A percentile compares a stretch with the other conserved stretches of the same genome.
These are phyloP conservation scores for Penicillium verhagenii DNA, from an alignment of 495 filamentous ascomycete genomes.

Conservation along the genomic window DNA sequence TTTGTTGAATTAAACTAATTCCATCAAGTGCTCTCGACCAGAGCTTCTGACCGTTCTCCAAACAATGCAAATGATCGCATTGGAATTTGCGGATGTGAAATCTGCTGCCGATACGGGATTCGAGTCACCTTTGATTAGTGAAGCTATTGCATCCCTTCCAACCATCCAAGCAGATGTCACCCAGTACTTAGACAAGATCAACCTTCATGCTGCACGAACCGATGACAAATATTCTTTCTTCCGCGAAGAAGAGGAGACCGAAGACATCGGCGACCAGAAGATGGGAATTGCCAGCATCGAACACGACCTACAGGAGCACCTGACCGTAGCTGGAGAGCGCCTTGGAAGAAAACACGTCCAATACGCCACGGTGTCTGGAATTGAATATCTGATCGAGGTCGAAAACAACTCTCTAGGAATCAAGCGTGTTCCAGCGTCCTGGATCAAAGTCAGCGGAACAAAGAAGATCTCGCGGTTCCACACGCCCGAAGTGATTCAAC, in stretches of 20 bases:
- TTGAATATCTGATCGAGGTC: constrained; percentile 94
- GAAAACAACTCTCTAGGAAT: constrained; percentile 67
- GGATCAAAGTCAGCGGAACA: constrained; percentile 91
- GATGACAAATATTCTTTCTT: constrained; percentile 97
- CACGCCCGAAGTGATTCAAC: constrained; percentile 79
- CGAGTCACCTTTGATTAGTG: constrained; percentile 63
- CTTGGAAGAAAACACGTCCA: constrained; percentile 66
- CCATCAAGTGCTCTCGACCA: constrained; percentile 70
- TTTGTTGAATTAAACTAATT: constrained; percentile 19
- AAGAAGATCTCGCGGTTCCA: constrained; percentile 93
- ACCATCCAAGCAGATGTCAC: constrained; percentile 68
- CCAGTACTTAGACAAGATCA: constrained; percentile 79
- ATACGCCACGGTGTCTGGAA: constrained; percentile 80
- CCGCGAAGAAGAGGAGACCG: constrained; percentile 77
- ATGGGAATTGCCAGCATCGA: constrained; percentile 90
- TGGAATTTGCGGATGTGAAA: constrained; percentile 67
- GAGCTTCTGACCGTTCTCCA: constrained; percentile 86
- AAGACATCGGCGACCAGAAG: constrained; percentile 82
- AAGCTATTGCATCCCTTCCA: constrained; percentile 74
- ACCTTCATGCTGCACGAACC: constrained; percentile 73
- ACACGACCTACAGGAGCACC: constrained; percentile 77
- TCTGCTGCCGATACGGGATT: constrained; percentile 70
- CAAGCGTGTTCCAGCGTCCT: constrained; percentile 86
- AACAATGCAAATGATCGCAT: constrained; percentile 75
- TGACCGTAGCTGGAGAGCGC: constrained; percentile 64